Base-by-base conservation (phyloP, 1,284 basidiomycete genomes). In the Cryptococcus sp. region DNA sequence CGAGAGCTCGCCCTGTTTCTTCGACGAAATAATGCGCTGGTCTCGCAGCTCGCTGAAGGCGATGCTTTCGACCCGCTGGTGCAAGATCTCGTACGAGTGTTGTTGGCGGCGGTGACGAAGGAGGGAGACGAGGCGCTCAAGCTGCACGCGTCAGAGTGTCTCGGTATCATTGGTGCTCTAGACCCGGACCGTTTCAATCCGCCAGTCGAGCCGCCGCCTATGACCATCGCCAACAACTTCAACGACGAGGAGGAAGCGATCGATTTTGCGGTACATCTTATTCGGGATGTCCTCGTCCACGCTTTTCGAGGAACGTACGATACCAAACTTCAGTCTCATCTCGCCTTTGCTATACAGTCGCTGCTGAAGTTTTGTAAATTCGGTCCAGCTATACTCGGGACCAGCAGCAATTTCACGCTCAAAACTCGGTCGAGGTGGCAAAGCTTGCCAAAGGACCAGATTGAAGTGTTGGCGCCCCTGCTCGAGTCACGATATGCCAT, bases 341-440 rank as follows among this genome's bases (percentile, higher is more conserved):
- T 98, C 7, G 91, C 91, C 0, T 97, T 83, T 66, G 86, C 86
- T 1, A 93, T 99, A 34, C 95, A 99, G 74, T 87, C 97, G 62
- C 77, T 99, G 25, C 76, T 95, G 23, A 82, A 80, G 50, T 87
- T 92, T 64, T 97, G 93, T 71, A 83, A 84, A 22, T 97, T 98
- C 69, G 86, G 83, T 1, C 77, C 82, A 21, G 64, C 67, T 34
- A 47, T 73, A 4, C 50, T 73, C 5, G 50, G 60, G 11, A 71
- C 73, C 25, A 34, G 18, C 14, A 65, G 66, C n/a, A 75, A 85
- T 0, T 76, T 88, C 21, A 74, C 85, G 7, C 64, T 82, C 24
- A 84, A 80, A 60, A 80, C 84, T 19, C 80, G 84, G 18, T 80
- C 78, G 44, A 77, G 85, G 24, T 97, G 94, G 91, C 45, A 56